Evolutionary conservation across 768 basidiomycete species (phyloP), one percentile per base, ranked within the genome.

Genomic region (Pisolithus albus): DNA sequence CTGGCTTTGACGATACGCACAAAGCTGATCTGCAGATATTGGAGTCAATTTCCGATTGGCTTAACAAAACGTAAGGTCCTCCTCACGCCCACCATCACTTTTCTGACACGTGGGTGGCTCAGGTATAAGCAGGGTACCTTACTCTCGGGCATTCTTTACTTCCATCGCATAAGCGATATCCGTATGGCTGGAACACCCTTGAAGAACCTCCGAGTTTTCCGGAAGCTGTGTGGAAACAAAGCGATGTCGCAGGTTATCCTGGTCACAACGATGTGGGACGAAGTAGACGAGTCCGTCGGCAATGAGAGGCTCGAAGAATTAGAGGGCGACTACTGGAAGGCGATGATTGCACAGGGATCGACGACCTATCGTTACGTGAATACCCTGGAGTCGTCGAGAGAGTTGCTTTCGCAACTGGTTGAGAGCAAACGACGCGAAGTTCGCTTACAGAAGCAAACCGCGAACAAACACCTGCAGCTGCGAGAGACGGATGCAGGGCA

Each of bases 81-180:
- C 26, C 6, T 24, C 9, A 44, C 5, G n/a, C 15, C 26, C 16
- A 3, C 23, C 7, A 28, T 45, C 6, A 4, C 9, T 18, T 3
- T 24, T 26, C 1, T 24, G 15, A 45, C 9, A 9, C 9, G 23
- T 32, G 32, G 3, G 11, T 26, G 43, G 18, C 36, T 36, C 21
- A 62, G 56, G 19, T 56, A 56, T 23, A 26, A 24, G 16, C 39
- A 41, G 9, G 4, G 49, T 4, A 56, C 54, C 8, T 40, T 51
- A n/a, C 61, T 75, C 1, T 55, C 66, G 10, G 71, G 64, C 2
- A 63, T 74, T 21, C 15, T 74, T 18, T 75, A 73, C 48, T 52
- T 74, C 13, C 74, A 75, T 52, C 64, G 69, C 11, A 75, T 75
- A 39, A 61, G 69, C 7, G 71, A 73, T 41, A 67, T 66, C 45